Base-by-base conservation (phyloP, 805 yeast species). In the Debaryomyces prosopidis region DNA sequence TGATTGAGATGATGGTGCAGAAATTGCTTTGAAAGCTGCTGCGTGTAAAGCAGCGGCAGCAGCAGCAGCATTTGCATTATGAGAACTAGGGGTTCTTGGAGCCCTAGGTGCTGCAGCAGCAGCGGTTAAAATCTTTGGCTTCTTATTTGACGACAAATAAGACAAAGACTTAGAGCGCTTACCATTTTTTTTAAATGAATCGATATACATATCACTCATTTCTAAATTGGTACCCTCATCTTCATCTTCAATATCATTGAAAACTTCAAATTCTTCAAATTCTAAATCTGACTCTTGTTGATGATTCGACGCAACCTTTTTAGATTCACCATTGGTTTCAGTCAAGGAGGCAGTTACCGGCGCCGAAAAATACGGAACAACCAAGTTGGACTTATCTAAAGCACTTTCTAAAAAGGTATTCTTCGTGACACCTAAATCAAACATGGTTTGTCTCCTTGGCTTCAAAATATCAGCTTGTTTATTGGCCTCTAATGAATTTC, bases 41-140 rank as follows among this genome's bases (percentile, higher is more conserved):
- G 84, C 85, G 51, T 85, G 85, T 42, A 85, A 71, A 18, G 87
- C 89, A 34, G 89, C 87, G 28, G 85, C 87, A 1, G 87, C 86
- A 11, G 87, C 87, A 8, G 86, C 87, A 5, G 87, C 85, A 46
- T 75, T 75, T 9, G 86, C 82, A 32, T 81, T 71, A 48, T 77
- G 81, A 5, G 81, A 72, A 43, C 78, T 66, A 4, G 83, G 76
- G 28, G 79, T 71, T 51, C 81, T 79, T n/a, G 89, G 84, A 9
- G 85, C 79, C 57, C 92, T 73, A 46, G 94, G 94, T 28, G 92
- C 88, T 19, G 89, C 89, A 10, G 90, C 90, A 17, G 92, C 92
- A 15, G 89, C 89, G 11, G 92, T 85, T 37, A 84, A 60, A 46
- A 64, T 57, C 54, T 72, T 72, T 38, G 75, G 66, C 60, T 77